Conservation (phyloP, 768 basidiomycete species). For the Leccinum sublutescens region DNA sequence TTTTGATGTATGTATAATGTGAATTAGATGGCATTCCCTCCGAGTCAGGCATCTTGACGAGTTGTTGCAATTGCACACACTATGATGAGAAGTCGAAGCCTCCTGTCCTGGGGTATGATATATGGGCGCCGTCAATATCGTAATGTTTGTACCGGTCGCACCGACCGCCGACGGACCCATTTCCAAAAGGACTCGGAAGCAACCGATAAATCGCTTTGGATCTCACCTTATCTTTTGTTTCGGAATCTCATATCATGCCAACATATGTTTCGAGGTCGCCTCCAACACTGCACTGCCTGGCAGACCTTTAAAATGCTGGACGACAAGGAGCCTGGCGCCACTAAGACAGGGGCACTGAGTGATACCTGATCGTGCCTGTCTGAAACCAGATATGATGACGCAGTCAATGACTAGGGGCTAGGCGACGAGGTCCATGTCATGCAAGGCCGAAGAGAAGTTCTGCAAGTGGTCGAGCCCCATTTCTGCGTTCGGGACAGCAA, state of each 20-base stretch:
- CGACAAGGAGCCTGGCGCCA: slow-evolving; percentile 3
- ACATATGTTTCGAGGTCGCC: slow-evolving; percentile 29
- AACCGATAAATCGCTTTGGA: slow-evolving; percentile 46
- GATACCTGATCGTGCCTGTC: slow-evolving; percentile 37
- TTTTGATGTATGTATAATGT: neutral
- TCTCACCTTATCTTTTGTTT: slow-evolving; percentile 50
- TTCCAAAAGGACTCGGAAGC: slow-evolving; percentile 39
- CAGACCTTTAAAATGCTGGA: slow-evolving; percentile 38
- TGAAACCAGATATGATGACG: slow-evolving; percentile 43
- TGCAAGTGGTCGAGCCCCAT: too few species aligned
- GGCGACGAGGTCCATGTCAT: slow-evolving; percentile 32
- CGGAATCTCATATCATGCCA: slow-evolving; percentile 47
- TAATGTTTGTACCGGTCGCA: neutral
- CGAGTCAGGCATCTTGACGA: neutral
- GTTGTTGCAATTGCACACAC: neutral
- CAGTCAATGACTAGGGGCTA: slow-evolving; percentile 16
- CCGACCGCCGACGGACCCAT: slow-evolving; percentile 16
- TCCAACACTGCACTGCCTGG: slow-evolving; percentile 32
- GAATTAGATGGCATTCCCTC: neutral
- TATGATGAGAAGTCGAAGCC: slow-evolving; percentile 29
- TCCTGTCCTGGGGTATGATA: slow-evolving; percentile 38
- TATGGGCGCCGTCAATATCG: neutral
- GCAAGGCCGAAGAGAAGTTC: slow-evolving; percentile 28
- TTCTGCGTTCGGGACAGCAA: neutral
- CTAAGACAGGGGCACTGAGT: slow-evolving; percentile 38